These are phyloP conservation scores for Nannochloris sp. DNA, from an alignment of 139 green algal species.

Conservation along the genomic window DNA sequence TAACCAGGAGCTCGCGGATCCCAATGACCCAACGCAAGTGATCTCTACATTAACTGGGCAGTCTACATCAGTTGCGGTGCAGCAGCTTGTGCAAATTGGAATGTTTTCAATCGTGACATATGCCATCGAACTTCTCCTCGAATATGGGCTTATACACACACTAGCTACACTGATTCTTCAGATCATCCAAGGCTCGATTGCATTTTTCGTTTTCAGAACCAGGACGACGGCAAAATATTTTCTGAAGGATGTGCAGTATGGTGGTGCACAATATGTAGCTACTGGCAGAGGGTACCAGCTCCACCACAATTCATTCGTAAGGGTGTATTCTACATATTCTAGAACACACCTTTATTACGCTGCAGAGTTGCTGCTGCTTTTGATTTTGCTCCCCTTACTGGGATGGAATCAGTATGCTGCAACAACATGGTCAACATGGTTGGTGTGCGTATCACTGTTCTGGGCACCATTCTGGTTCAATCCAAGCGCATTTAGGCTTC, in stretches of 20 bases:
- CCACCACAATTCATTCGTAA: constrained; percentile 54
- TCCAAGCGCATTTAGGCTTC: constrained; percentile 44
- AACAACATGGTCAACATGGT: constrained; percentile 54
- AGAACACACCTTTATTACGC: constrained; percentile 61
- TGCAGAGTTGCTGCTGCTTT: constrained; percentile 49
- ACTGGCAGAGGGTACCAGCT: constrained; percentile 77
- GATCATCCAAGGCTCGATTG: constrained; percentile 46
- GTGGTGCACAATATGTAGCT: constrained; percentile 66
- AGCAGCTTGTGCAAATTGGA: constrained; percentile 60
- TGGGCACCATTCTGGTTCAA: constrained; percentile 73
- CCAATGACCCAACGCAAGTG: background rate
- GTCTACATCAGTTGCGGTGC: constrained; percentile 22
- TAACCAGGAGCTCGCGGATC: background rate
- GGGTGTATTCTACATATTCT: constrained; percentile 44
- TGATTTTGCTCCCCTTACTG: constrained; percentile 41
- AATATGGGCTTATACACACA: constrained; percentile 43
- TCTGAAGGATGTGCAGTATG: constrained; percentile 47
- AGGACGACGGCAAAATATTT: constrained; percentile 57
- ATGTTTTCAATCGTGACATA: constrained; percentile 56
- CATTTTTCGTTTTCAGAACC: constrained; percentile 63
- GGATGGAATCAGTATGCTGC: constrained; percentile 27
- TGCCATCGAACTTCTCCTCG: constrained; percentile 50
- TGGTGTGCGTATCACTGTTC: constrained; percentile 54
- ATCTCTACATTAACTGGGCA: constrained; percentile 21
- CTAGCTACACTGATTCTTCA: constrained; percentile 36